Conservation (phyloP, 768 basidiomycete genomes). For the Suillus bovinus region DNA sequence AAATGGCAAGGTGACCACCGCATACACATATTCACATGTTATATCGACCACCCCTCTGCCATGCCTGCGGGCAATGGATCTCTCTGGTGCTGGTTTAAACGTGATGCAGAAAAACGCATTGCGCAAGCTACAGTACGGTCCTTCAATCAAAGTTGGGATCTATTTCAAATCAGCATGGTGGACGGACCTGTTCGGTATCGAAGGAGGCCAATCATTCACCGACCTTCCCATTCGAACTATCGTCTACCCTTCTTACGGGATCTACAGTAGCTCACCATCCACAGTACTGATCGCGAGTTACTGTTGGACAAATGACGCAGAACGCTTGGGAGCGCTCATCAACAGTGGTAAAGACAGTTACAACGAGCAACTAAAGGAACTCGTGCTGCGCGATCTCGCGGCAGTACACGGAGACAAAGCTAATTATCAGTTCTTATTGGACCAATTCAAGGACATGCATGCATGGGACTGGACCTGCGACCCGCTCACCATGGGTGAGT, state of each 20-base stretch:
- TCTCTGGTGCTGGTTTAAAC: constrained; percentile 26
- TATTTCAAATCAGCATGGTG: constrained; percentile 47
- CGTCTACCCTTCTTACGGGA: constrained; percentile 46
- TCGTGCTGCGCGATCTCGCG: constrained; percentile 26
- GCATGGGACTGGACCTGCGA: constrained; percentile 38
- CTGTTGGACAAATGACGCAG: constrained; percentile 41
- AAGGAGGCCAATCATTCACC: constrained; percentile 44
- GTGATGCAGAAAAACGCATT: constrained; percentile 38
- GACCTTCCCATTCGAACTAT: constrained; percentile 42
- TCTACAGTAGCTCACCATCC: constrained; percentile 17
- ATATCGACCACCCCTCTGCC: constrained; percentile 43
- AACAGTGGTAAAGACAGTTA: neutral
- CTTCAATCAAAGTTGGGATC: constrained; percentile 43
- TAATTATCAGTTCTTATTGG: constrained; percentile 22
- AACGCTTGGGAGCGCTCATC: constrained; percentile 38
- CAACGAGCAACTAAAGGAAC: constrained; percentile 24
- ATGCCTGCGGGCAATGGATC: constrained; percentile 37
- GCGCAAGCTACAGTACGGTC: constrained; percentile 37
- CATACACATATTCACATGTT: constrained; percentile 41
- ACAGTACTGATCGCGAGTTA: constrained; percentile 43
- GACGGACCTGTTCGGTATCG: constrained; percentile 33
- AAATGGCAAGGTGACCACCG: too few relatives aligned
- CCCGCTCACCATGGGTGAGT: constrained; percentile 36
- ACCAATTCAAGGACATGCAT: constrained; percentile 23
- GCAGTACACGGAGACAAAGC: constrained; percentile 15